Evolutionary conservation across 2,329 filamentous ascomycete genomes (phyloP), one percentile per base, ranked within the genome.

Genomic region (Fusarium veterinarium): DNA sequence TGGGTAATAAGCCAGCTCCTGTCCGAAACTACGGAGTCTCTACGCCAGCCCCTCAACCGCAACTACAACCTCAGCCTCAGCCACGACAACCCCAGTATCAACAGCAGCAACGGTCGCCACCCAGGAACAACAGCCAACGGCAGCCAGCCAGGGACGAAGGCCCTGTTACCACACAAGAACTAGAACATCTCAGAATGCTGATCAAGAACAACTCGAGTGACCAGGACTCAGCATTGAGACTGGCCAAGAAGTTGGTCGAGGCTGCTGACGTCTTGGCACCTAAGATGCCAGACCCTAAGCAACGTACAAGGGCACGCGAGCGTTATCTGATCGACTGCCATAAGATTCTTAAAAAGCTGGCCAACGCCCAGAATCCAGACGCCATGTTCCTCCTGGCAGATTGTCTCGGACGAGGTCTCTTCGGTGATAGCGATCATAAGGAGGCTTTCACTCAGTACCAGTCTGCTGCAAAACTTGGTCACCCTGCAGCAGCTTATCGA

Each of bases 301-400:
- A 91, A 13, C 90, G 92, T 30, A 88, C 90, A 13, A 94, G 96
- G 76, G 87, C 91, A 4, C 91, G 94, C 35, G 95, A 98, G 76
- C 91, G 91, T 64, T 98, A 95, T 80, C 85, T 95, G 20, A 84
- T 91, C 73, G 96, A 98, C 79, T 94, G 94, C 2, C 91, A 96
- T 80, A 98, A 98, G 82, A 91, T 95, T 30, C 85, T 98, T 46
- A 98, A 98, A 85, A 98, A 97, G 81, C 87, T 98, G 14, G 90
- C 91, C 12, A 88, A 88, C 56, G 86, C 86, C 17, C 91, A 93
- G 68, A 93, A 95, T 76, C 83, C 90, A 0, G 95, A 97, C 13
- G 95, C 95, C 35, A 97, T 97, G 91, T 99, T 99, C 83, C 94
- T 94, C 76, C 84, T 97, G 58, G 96, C 95, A 25, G 96, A 98